These are phyloP conservation scores for Boletellus emodensis DNA, from an alignment of 768 basidiomycete genomes.

Conservation along the genomic window DNA sequence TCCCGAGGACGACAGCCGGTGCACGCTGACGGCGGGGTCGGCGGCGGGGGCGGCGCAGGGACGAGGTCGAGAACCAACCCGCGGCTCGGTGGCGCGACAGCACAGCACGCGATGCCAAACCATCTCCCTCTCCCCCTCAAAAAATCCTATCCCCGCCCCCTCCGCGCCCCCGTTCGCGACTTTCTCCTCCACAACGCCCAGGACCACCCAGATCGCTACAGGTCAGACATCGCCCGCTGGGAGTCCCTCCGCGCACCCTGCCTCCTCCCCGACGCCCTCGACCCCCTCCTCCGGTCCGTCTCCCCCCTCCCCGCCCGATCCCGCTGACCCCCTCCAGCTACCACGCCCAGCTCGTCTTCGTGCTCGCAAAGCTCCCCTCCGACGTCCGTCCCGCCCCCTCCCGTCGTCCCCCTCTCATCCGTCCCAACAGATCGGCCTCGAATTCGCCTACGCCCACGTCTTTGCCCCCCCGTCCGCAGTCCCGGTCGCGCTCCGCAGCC, in stretches of 20 bases:
- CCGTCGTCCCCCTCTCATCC: constrained; percentile 10
- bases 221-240: constrained; percentile 70
- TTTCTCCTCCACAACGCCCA: constrained; percentile 69
- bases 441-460: constrained; percentile 68
- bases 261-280: constrained; percentile 51
- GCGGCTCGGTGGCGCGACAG: constrained; percentile 1
- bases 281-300: constrained; percentile 56
- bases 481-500: constrained; percentile 62
- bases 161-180: constrained; percentile 52
- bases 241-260: constrained; percentile 56
- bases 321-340: constrained; percentile 51
- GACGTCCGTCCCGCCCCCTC: constrained; percentile 48
- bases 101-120: constrained; percentile 57
- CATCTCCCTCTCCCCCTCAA: constrained; percentile 74
- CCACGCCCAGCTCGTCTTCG: constrained; percentile 83
- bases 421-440: constrained; percentile 55
- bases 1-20: neutral
- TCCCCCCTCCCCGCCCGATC: neutral
- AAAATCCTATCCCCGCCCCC: constrained; percentile 52
- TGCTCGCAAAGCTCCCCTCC: constrained; percentile 78
- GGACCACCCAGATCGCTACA: constrained; percentile 82
- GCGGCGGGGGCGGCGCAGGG: constrained; percentile 2
- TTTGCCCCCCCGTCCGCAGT: constrained; percentile 51
- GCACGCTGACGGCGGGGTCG: neutral
- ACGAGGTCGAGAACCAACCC: constrained; percentile 7